Conservation (phyloP, 805 yeast genomes). For the Wickerhamiella bombiphila region DNA sequence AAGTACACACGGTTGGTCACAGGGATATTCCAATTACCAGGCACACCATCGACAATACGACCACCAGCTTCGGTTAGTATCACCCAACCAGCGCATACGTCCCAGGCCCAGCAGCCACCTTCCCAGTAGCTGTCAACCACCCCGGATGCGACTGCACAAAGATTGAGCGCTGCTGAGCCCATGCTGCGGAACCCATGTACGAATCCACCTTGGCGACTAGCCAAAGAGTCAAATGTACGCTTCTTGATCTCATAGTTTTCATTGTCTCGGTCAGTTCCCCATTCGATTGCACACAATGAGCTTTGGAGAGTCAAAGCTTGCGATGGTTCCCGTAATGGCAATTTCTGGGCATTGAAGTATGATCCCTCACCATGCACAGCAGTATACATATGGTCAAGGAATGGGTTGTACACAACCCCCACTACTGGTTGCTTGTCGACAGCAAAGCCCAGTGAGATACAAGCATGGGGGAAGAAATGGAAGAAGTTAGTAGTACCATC, state of each 20-base stretch:
- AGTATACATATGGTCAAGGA: slow-evolving; percentile 35
- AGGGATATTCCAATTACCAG: slow-evolving; percentile 33
- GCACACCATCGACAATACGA: slow-evolving; percentile 38
- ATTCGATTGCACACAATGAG: slow-evolving; percentile 43
- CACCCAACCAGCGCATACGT: slow-evolving; percentile 56
- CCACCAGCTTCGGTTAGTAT: slow-evolving; percentile 49
- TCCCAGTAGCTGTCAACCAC: slow-evolving; percentile 51
- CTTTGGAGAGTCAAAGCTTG: slow-evolving; percentile 33
- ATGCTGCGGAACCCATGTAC: slow-evolving; percentile 47
- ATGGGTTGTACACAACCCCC: slow-evolving; percentile 57
- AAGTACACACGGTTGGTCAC: slow-evolving; percentile 40
- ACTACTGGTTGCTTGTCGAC: slow-evolving; percentile 34
- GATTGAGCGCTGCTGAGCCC: slow-evolving; percentile 53
- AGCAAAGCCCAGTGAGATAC: slow-evolving; percentile 47
- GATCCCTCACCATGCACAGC: slow-evolving; percentile 46
- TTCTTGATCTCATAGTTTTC: slow-evolving; percentile 36
- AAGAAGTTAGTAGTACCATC: slow-evolving; percentile 56
- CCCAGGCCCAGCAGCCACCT: slow-evolving; percentile 60
- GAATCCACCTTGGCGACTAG: slow-evolving; percentile 38
- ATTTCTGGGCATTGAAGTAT: slow-evolving; percentile 31
- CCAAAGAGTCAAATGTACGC: slow-evolving; percentile 33
- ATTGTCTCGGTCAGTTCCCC: slow-evolving; percentile 46
- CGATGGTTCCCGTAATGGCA: slow-evolving; percentile 26
- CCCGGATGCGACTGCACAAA: slow-evolving; percentile 45
- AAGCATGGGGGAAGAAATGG: slow-evolving; percentile 46